Evolutionary conservation across 2,329 filamentous ascomycete species (phyloP).

Genomic region (Diaporthe nobilis): DNA sequence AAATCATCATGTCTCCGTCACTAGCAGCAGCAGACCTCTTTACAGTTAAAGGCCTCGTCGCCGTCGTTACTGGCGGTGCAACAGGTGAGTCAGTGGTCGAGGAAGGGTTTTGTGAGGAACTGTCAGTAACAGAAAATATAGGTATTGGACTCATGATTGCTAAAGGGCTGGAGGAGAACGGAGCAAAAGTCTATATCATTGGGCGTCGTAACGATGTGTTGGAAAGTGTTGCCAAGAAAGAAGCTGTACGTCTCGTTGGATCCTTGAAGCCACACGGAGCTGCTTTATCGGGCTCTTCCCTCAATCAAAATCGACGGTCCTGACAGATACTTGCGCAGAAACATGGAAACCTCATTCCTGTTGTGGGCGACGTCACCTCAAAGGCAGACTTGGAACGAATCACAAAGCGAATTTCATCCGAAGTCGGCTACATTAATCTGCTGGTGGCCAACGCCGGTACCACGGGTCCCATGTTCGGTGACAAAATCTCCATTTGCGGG

Average conservation of each 20-base stretch:
- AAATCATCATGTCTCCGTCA: background rate
- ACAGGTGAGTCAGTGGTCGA: conserved; percentile 20
- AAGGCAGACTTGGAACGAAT: conserved; percentile 67
- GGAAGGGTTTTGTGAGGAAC: background rate
- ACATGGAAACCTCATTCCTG: conserved; percentile 47
- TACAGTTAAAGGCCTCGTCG: conserved; percentile 33
- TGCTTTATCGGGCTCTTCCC: background rate
- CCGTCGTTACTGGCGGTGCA: conserved; percentile 41
- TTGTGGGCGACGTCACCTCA: conserved; percentile 51
- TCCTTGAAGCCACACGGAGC: no score
- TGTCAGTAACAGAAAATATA: background rate
- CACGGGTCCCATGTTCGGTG: conserved; percentile 11
- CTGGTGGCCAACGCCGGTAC: conserved; percentile 70
- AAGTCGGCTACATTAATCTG: conserved; percentile 71
- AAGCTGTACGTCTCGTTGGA: conserved; percentile 4
- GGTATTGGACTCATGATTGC: conserved; percentile 46
- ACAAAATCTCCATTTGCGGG: background rate
- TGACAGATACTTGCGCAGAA: conserved; percentile 42
- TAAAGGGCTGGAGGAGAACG: conserved; percentile 44
- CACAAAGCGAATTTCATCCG: conserved; percentile 64
- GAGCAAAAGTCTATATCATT: conserved; percentile 61
- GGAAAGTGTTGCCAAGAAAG: conserved; percentile 49
- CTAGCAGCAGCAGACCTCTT: conserved; percentile 38
- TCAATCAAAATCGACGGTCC: background rate
- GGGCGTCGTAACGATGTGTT: conserved; percentile 59